A percentile compares a stretch with the other conserved stretches of the same genome.
phyloP scores from a whole-genome alignment of 441 rosid species.

The Eutrema salsugineum region DNA sequence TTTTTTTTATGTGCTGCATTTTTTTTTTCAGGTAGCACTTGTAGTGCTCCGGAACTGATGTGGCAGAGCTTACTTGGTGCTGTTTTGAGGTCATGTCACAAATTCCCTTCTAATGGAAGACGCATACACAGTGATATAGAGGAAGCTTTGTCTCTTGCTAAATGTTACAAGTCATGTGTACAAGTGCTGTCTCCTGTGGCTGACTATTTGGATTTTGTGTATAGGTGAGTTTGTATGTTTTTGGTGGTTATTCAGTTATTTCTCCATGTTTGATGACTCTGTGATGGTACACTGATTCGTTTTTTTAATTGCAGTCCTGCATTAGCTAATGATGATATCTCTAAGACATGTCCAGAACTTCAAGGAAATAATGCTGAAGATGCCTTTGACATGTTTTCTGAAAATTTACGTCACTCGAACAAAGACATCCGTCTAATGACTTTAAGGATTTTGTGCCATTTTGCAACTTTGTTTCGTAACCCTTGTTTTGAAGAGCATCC shows the following conservation, averaged over 20 bases:
- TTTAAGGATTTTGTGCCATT: slow-evolving; percentile 68
- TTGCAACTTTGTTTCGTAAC: slow-evolving; percentile 28
- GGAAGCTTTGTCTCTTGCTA: slow-evolving; percentile 53
- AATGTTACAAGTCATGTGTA: slow-evolving; percentile 52
- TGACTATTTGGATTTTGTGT: slow-evolving; percentile 58
- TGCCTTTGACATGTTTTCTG: slow-evolving; percentile 50
- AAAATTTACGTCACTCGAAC: slow-evolving; percentile 60
- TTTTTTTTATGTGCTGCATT: neutral
- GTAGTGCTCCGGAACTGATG: slow-evolving; percentile 42
- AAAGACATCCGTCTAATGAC: slow-evolving; percentile 66
- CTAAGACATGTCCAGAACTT: slow-evolving; percentile 40
- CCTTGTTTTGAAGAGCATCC: slow-evolving; percentile 28
- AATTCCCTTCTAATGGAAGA: slow-evolving; percentile 8
- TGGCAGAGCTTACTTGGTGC: slow-evolving; percentile 76
- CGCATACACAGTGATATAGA: slow-evolving; percentile 37
- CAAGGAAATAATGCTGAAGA: slow-evolving; percentile 36
- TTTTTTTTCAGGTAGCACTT: slow-evolving; percentile 41
- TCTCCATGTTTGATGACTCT: neutral
- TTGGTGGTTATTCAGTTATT: neutral
- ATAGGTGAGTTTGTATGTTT: slow-evolving; percentile 44
- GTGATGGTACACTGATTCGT: neutral
- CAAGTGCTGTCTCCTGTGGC: slow-evolving; percentile 68
- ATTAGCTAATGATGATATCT: slow-evolving; percentile 26
- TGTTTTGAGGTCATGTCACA: slow-evolving; percentile 50
- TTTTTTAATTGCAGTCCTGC: slow-evolving; percentile 35